phyloP scores from a whole-genome alignment of 805 yeast genomes.

The Grigorovia jiainica region DNA sequence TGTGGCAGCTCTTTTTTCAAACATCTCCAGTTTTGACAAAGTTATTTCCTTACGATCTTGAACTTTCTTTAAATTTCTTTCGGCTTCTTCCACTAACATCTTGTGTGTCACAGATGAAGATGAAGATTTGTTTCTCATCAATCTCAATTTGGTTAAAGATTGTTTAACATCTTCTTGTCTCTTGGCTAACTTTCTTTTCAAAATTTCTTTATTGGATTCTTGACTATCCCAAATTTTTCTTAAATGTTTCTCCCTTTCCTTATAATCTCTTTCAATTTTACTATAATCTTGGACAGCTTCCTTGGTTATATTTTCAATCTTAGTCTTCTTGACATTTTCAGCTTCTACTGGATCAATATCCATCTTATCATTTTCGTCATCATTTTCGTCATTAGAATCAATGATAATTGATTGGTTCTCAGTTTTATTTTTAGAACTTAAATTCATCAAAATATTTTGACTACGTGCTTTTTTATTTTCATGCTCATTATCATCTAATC shows the following conservation, averaged over 20 bases:
- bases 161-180: slow-evolving; percentile 17
- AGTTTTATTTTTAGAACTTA: neutral
- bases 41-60: slow-evolving; percentile 13
- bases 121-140: slow-evolving; percentile 6
- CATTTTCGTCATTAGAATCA: slow-evolving; percentile 27
- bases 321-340: neutral
- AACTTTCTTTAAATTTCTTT: slow-evolving; percentile 4
- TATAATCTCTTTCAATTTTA: neutral
- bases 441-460: neutral
- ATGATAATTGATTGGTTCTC: slow-evolving; percentile 13
- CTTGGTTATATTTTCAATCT: slow-evolving; percentile 2
- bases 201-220: slow-evolving; percentile 13
- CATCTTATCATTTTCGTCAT: neutral
- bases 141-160: slow-evolving; percentile 4
- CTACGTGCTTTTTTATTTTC: neutral
- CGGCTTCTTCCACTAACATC: slow-evolving; percentile 12
- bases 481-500: neutral
- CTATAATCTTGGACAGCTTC: slow-evolving; percentile 3
- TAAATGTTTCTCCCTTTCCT: slow-evolving; percentile 8
- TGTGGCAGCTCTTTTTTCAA: slow-evolving; percentile 7
- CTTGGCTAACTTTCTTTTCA: slow-evolving; percentile 16
- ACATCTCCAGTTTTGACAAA: slow-evolving; percentile 11
- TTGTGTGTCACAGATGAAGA: slow-evolving; percentile 9
- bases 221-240: slow-evolving; percentile 8
- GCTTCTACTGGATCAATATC: neutral